A percentile compares a stretch with the other conserved stretches of the same genome.
Evolutionary conservation across 2,329 filamentous ascomycete species (phyloP).

Genomic region (Pyrenochaeta sp.): DNA sequence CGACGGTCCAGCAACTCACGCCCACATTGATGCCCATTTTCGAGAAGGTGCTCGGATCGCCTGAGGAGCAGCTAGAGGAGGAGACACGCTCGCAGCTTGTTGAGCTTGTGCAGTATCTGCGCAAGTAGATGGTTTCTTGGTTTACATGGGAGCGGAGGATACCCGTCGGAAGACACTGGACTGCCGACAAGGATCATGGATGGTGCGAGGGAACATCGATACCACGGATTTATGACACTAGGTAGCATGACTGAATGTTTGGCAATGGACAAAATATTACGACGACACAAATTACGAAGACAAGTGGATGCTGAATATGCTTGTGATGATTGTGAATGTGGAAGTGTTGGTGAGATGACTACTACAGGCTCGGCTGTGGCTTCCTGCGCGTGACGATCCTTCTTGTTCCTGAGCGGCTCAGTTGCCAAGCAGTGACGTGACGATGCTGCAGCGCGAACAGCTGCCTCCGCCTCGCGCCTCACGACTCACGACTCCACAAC

Average conservation of each 20-base stretch:
- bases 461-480: conserved; percentile 19
- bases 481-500: conserved; percentile 9
- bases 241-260: conserved; percentile 24
- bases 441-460: conserved; percentile 18
- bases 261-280: conserved; percentile 8
- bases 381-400: conserved; percentile 12
- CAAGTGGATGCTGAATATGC: neutral
- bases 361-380: neutral
- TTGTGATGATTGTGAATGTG: neutral
- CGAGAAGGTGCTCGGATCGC: conserved; percentile 74
- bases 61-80: conserved; percentile 77
- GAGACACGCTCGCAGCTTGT: conserved; percentile 73
- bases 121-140: conserved; percentile 43
- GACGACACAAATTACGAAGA: neutral
- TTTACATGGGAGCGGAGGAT: conserved; percentile 27
- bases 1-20: conserved; percentile 74
- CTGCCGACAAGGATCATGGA: conserved; percentile 22
- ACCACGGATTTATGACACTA: conserved; percentile 32
- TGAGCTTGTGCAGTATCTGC: conserved; percentile 66
- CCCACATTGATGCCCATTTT: conserved; percentile 75
- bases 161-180: conserved; percentile 39
- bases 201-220: conserved; percentile 22
- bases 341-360: neutral
- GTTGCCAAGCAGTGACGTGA: conserved; percentile 29
- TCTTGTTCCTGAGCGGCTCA: conserved; percentile 25